phyloP scores from a whole-genome alignment of 768 basidiomycete species.

The Filobasidium floriforme region DNA sequence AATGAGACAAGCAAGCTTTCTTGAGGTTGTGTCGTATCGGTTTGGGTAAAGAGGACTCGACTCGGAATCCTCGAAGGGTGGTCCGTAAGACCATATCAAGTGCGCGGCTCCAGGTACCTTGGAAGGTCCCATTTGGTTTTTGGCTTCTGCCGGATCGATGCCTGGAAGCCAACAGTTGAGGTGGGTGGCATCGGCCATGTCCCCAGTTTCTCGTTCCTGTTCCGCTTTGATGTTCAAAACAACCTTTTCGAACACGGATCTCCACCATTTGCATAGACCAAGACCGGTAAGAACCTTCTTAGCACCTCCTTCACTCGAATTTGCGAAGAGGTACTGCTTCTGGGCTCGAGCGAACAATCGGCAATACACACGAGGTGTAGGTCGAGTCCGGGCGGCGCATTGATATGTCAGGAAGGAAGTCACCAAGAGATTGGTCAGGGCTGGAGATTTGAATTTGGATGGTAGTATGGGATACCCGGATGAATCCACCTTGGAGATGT shows the following conservation, averaged over 20 bases:
- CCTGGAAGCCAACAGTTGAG: constrained; percentile 37
- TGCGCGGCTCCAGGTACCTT: constrained; percentile 24
- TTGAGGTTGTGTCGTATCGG: constrained; percentile 35
- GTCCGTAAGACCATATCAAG: constrained; percentile 48
- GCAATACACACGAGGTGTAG: constrained; percentile 59
- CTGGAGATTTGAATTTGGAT: constrained; percentile 2
- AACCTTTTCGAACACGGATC: constrained; percentile 59
- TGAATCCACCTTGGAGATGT: constrained; percentile 89
- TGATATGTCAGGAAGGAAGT: constrained; percentile 58
- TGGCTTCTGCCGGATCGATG: constrained; percentile 32
- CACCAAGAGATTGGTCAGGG: constrained; percentile 53
- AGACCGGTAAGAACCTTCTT: constrained; percentile 72
- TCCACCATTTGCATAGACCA: constrained; percentile 89
- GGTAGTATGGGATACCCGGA: constrained; percentile 59
- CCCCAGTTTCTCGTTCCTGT: background rate
- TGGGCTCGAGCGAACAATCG: constrained; percentile 88
- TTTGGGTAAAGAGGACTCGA: constrained; percentile 13
- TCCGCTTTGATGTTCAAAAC: constrained; percentile 46
- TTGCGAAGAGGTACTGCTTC: constrained; percentile 86
- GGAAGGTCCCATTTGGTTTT: constrained; percentile 28
- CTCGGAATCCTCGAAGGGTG: constrained; percentile 28
- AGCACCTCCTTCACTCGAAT: constrained; percentile 60
- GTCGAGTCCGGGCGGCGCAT: constrained; percentile 58
- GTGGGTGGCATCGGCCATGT: background rate
- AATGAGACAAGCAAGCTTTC: constrained; percentile 60